A percentile compares a stretch with the other conserved stretches of the same genome.
phyloP scores from a whole-genome alignment of 2,329 filamentous ascomycete species.

The Fusarium verticillioides region DNA sequence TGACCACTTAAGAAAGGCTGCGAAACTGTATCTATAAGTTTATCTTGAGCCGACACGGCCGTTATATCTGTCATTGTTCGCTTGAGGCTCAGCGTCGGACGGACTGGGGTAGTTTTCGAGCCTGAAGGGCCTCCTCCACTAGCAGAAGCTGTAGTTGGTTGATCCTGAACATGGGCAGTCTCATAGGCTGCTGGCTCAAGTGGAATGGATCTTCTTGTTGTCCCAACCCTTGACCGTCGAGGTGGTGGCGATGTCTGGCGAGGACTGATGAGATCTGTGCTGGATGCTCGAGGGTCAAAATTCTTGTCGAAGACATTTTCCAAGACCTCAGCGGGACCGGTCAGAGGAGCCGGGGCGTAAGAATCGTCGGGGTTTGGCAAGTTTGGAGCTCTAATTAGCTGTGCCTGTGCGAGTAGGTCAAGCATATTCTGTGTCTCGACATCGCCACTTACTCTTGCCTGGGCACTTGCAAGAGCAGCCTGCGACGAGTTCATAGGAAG shows the following conservation, averaged over 20 bases:
- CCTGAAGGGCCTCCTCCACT: constrained; percentile 66
- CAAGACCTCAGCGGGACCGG: constrained; percentile 78
- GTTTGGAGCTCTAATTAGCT: constrained; percentile 77
- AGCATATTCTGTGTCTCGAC: constrained; percentile 90
- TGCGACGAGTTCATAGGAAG: constrained; percentile 76
- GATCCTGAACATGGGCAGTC: constrained; percentile 54
- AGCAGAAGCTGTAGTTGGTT: constrained; percentile 65
- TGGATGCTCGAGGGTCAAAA: constrained; percentile 70
- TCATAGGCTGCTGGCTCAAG: constrained; percentile 31
- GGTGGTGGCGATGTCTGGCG: constrained; percentile 50
- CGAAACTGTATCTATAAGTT: constrained; percentile 84
- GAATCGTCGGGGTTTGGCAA: constrained; percentile 60
- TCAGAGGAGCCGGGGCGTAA: constrained; percentile 70
- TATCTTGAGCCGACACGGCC: constrained; percentile 79
- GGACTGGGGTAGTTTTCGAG: constrained; percentile 64
- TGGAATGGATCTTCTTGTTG: constrained; percentile 25
- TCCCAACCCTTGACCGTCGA: constrained; percentile 32
- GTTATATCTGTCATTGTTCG: constrained; percentile 88
- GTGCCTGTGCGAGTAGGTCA: constrained; percentile 84
- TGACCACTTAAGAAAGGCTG: constrained; percentile 75
- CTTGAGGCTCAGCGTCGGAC: constrained; percentile 74
- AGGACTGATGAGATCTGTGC: constrained; percentile 58
- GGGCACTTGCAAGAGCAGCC: constrained; percentile 81
- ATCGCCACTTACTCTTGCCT: constrained; percentile 84
- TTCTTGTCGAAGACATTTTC: constrained; percentile 88